Evolutionary conservation across 2,329 filamentous ascomycete genomes (phyloP).

Genomic region (Xylariaceae sp.): DNA sequence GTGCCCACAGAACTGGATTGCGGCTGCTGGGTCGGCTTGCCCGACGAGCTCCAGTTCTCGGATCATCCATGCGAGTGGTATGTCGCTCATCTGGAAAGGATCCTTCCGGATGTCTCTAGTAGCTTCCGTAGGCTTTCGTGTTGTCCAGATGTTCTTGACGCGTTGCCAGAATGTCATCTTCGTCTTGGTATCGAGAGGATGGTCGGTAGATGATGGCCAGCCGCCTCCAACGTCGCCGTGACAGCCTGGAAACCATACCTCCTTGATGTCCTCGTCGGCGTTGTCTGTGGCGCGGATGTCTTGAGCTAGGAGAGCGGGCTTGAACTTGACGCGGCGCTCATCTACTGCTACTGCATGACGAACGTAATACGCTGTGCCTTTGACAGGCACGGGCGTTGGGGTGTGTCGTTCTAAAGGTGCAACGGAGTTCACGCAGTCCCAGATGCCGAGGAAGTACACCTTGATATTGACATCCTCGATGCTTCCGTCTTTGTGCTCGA

Average conservation of each 20-base stretch:
- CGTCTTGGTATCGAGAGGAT: constrained; percentile 22
- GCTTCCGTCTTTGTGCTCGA: constrained; percentile 4
- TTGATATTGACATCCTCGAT: constrained; percentile 32
- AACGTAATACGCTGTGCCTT: constrained; percentile 43
- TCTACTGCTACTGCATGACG: constrained; percentile 54
- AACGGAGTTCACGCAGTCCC: constrained; percentile 54
- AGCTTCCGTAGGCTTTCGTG: constrained; percentile 32
- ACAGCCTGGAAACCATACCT: constrained; percentile 56
- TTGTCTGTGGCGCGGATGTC: constrained; percentile 32
- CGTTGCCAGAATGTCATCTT: constrained; percentile 34
- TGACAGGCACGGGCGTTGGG: constrained; percentile 37
- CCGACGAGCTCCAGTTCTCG: constrained; percentile 43
- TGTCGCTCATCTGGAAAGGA: constrained; percentile 46
- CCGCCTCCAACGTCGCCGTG: constrained; percentile 55
- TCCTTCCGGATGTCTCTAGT: constrained; percentile 33
- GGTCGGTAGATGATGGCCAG: constrained; percentile 38
- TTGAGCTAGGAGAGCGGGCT: constrained; percentile 46
- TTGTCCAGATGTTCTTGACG: constrained; percentile 37
- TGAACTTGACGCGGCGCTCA: constrained; percentile 55
- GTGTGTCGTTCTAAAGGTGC: constrained; percentile 39
- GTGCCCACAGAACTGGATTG: constrained; percentile 36
- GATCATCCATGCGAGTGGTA: constrained; percentile 53
- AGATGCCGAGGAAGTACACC: constrained; percentile 55
- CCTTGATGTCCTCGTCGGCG: constrained; percentile 42
- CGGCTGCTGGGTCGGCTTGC: constrained; percentile 27